Evolutionary conservation across 129 eudicot genomes (phyloP), one percentile per base, ranked within the genome.

Genomic region (Pittosporum tobira): DNA sequence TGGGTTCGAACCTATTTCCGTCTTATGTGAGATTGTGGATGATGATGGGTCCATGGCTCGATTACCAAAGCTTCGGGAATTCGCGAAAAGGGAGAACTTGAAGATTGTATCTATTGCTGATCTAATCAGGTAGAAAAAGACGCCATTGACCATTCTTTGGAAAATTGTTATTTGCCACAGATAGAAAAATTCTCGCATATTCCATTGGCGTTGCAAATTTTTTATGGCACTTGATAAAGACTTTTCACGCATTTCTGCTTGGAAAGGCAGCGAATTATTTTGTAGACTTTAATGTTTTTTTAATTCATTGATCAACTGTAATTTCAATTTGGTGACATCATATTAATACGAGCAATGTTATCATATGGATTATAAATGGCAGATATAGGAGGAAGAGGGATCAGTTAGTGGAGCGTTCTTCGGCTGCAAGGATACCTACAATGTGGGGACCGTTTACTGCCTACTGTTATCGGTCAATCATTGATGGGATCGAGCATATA

Each of bases 1-100:
- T 53, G 99, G 96, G 22, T 81, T 87, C 22, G 87, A 77, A 45
- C 94, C 94, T 51, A 90, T 74, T 63, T 94, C 90, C 18, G 96
- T 86, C 49, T 58, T 91, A 48, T 91, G 96, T 67, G 99, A 86
- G 82, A 73, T 91, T 62, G 96, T 91, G 19, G 99, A 91, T 68
- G 99, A 91, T 68, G 99, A 91, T 76, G 99, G 96, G 40, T 91
- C 99, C 37, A 91, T 91, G 99, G 99, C 99, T 55, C 73, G 99
- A 67, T 63, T 91, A 47, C 96, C 99, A n/a, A 83, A 52, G 70
- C 88, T 88, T 54, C 64, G 65, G 38, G 51, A 84, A 66, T 84
- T 88, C 58, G 94, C 67, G 11, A 57, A 80, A 69, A 63, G 42
- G 57, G 81, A 88, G 52, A 76, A 88, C 67, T 29, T 88, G 61